phyloP scores from a whole-genome alignment of 441 rosid species.

The Euphorbia schlechtendalii region DNA sequence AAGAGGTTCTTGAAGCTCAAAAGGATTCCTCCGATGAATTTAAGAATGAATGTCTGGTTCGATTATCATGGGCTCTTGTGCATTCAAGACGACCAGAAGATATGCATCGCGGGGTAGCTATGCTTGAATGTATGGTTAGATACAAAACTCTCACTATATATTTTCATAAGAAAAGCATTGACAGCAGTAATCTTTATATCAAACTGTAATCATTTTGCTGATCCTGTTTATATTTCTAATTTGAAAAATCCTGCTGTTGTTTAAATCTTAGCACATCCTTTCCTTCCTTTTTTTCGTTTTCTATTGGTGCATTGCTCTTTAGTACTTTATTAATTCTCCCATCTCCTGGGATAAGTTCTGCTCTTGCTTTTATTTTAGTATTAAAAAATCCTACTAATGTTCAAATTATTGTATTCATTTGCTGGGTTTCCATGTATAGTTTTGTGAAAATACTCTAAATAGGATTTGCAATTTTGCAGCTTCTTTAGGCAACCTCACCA shows the following conservation, averaged over 20 bases:
- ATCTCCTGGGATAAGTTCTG: slow-evolving; percentile 42
- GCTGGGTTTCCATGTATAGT: background rate
- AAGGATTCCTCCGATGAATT: slow-evolving; percentile 38
- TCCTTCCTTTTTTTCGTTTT: no score
- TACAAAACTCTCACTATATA: slow-evolving; percentile 8
- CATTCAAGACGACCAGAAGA: slow-evolving; percentile 52
- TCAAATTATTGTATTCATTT: background rate
- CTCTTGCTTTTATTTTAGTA: slow-evolving; percentile 77
- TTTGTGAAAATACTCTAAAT: slow-evolving; percentile 2
- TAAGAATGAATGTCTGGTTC: slow-evolving; percentile 48
- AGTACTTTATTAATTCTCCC: no score
- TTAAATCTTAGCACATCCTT: no score
- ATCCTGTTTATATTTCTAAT: no score
- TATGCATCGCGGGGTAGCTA: slow-evolving; percentile 58
- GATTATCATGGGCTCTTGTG: slow-evolving; percentile 73
- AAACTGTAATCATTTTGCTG: no score
- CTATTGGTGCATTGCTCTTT: no score
- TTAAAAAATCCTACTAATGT: slow-evolving; percentile 30
- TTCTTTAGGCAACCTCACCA: slow-evolving; percentile 33
- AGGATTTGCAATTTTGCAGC: slow-evolving; percentile 32
- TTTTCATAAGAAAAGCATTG: slow-evolving; percentile 11
- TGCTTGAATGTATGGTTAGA: slow-evolving; percentile 48
- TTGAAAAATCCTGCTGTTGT: no score
- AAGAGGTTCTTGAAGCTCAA: slow-evolving; percentile 51
- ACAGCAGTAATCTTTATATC: slow-evolving; percentile 17